Evolutionary conservation across 257 asterid genomes (phyloP).

Genomic region (Solanum arcanum): DNA sequence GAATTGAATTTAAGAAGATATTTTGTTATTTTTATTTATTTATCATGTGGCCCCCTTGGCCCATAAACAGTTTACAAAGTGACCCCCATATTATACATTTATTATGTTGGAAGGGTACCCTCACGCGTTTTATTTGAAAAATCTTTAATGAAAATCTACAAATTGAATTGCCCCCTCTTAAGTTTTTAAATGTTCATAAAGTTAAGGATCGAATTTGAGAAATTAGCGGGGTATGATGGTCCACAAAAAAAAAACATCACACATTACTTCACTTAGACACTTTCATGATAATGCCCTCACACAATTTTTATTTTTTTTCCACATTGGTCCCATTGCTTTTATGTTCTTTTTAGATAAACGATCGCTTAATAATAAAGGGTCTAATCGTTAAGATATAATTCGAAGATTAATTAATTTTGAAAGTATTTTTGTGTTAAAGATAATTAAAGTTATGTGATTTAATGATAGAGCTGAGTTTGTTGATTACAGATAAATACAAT

Average conservation of each 20-base stretch:
- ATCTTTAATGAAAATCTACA: neutral
- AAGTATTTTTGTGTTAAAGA: neutral
- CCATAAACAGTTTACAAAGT: neutral
- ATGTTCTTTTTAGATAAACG: neutral
- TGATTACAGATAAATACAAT: neutral
- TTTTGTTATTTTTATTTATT: neutral
- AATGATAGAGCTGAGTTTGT: no score
- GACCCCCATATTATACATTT: neutral
- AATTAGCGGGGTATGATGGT: neutral
- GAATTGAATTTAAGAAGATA: neutral
- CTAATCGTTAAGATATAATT: neutral
- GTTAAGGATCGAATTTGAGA: neutral
- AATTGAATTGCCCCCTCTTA: neutral
- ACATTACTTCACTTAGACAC: neutral
- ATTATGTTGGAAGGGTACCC: neutral
- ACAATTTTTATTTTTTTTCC: neutral
- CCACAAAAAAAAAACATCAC: neutral
- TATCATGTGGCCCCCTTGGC: neutral
- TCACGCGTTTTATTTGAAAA: neutral
- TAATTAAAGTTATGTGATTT: neutral
- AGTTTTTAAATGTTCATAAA: neutral
- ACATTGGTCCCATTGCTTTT: neutral
- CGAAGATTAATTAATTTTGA: neutral
- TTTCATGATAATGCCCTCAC: neutral
- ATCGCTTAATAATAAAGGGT: neutral